phyloP scores from a whole-genome alignment of 768 basidiomycete species.

The Lactarius trivialis region DNA sequence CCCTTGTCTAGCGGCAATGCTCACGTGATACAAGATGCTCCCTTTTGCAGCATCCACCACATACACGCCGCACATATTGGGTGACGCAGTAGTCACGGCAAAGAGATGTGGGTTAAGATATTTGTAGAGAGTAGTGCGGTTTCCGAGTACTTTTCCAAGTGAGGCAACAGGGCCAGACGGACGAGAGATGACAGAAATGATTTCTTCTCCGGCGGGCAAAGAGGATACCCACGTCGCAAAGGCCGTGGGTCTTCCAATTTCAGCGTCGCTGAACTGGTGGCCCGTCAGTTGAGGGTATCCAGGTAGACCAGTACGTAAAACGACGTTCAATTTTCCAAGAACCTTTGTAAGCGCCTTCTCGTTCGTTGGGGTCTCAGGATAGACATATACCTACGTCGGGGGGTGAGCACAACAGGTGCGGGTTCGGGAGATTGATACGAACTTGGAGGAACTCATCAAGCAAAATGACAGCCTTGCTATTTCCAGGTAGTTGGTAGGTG shows the following conservation, averaged over 20 bases:
- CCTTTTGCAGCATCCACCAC: constrained; percentile 80
- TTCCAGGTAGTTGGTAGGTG: constrained; percentile 43
- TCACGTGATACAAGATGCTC: constrained; percentile 59
- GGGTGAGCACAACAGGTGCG: background rate
- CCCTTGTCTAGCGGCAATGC: constrained; percentile 40
- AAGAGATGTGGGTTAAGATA: constrained; percentile 83
- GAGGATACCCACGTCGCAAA: constrained; percentile 62
- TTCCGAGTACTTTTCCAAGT: constrained; percentile 77
- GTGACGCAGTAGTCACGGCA: constrained; percentile 47
- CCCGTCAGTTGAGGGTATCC: constrained; percentile 47
- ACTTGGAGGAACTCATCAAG: constrained; percentile 78
- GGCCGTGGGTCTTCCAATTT: constrained; percentile 42
- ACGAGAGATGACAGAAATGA: constrained; percentile 47
- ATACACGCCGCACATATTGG: constrained; percentile 54
- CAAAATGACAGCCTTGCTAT: constrained; percentile 49
- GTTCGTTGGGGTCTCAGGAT: constrained; percentile 51
- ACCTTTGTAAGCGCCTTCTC: constrained; percentile 39
- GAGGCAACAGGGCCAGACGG: constrained; percentile 58
- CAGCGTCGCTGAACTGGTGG: constrained; percentile 42
- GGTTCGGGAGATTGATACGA: constrained; percentile 11
- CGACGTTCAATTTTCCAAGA: constrained; percentile 47
- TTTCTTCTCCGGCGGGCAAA: constrained; percentile 48
- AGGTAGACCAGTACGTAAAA: constrained; percentile 42
- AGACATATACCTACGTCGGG: constrained; percentile 52
- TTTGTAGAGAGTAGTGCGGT: constrained; percentile 88